Base-by-base conservation (phyloP, 345 rosid genomes). In the Linum lewisii region DNA sequence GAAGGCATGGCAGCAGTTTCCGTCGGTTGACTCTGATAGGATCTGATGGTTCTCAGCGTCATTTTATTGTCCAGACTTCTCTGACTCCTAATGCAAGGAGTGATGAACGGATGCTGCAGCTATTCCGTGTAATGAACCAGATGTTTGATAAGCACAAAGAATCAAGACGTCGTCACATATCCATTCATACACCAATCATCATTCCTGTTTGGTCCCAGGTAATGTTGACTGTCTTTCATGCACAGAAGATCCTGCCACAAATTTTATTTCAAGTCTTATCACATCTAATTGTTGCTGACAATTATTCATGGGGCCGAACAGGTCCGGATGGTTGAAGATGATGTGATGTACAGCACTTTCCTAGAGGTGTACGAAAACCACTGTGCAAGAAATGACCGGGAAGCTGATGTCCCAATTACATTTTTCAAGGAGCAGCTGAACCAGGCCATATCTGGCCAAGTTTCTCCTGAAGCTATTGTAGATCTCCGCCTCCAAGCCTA, bases 151-250 rank as follows among this genome's bases (percentile, higher is more conserved):
- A 94, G 75, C 97, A 90, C 72, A 90, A 94, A 75, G 96, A 94
- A 73, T 87, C 99, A 52, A 81, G 97, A 64, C 78, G 92, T 37
- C 83, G 97, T 38, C 93, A 90, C 77, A 77, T 94, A 66, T 81
- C 72, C 75, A 87, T 94, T 72, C 95, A 94, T 71, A 85, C 99
- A 0, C 99, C 99, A 42, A 94, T 94, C 69, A 90, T 87, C 49
- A 90, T 94, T 80, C 99, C 96, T 63, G 99, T 94, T 69, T 94
- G 97, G 99, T 94, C 97, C 63, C 99, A 94, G 97, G 97, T 93
- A 53, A 78, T 36, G 32, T 42, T 42, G 59, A 15, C 21, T 21
- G 51, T 52, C 64, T 38, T 26, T 14, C 8, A 54, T 29, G 45
- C 26, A 14, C 5, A 20, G 24, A 13, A 24, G n/a, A 8, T 42